Evolutionary conservation across 164 flowering plant species (phyloP), one percentile per base, ranked within the genome.

Genomic region (Vitis labrusca): DNA sequence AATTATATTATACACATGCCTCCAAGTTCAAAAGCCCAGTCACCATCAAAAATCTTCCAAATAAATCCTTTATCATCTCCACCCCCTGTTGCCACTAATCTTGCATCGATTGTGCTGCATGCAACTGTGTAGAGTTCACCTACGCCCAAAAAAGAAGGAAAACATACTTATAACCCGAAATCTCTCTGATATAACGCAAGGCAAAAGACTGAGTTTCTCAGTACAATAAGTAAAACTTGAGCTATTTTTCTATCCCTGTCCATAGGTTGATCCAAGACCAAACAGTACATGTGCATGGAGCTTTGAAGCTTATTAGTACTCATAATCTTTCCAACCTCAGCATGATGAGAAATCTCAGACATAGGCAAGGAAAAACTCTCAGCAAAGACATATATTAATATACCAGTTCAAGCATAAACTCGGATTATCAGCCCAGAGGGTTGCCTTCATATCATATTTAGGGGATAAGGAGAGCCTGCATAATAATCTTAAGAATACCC

Each of bases 61-160:
- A 96, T 72, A 83, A 89, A 96, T 50, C 91, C 97, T 76, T 72
- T 89, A 70, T 93, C 97, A 84, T 88, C 99, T 56, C 92, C 94
- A 68, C 98, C 98, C 50, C 98, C 98, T 44, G 95, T 90, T 66
- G 92, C 97, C 62, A 93, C 99, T 71, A 92, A 66, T 47, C 66
- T 29, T 50, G 92, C 71, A 81, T 93, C 94, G 54, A 83, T 81
- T 72, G 98, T 97, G 71, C 93, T 91, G 84, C 98, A 90, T 5
- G 88, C 94, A 74, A 86, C 91, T 3, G 92, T 66, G 73, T 91
- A 91, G 3, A 96, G 67, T 76, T 95, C 97, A 77, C 85, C 98
- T 95, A 75, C 23, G 13, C 69, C 76, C 8, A 61, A 61, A 7
- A 48, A 62, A 3, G 44, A 32, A 32, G 4, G 44, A 6, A 32